Base-by-base conservation (phyloP, 768 basidiomycete species). In the Tephrocybe sp. region DNA sequence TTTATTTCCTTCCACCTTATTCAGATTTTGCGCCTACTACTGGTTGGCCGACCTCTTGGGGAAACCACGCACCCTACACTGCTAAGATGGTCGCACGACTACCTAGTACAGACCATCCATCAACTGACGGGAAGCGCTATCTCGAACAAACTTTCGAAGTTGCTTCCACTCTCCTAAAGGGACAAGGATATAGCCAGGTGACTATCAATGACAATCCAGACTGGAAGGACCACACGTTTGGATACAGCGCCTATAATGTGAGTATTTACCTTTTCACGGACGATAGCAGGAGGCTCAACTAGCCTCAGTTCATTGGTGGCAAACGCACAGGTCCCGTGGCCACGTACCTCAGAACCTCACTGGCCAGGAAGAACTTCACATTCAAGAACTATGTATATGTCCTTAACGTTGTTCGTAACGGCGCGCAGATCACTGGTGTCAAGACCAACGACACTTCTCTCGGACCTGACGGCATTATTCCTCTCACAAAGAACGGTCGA, bases 291-390 rank as follows among this genome's bases (percentile, higher is more conserved):
- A 24, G 10, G 25, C n/a, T 22, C 31, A 6, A 4, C 7, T 37
- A 27, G 3, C 29, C 34, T 3, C 44, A 75, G 73, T 76, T 74
- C 62, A 49, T 73, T 9, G 63, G 66, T 36, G 75, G 76, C n/a
- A 74, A 74, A 50, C 75, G 76, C 41, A 78, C 71, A 8, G 83
- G 82, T 0, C 78, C 81, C 7, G 78, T 83, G 15, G 75, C 77
- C 4, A 81, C 80, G 2, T 85, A 84, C 65, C 75, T 78, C 59
- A 72, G 76, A 48, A 77, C 81, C n/a, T 79, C 83, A 2, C 64
- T 66, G 45, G 67, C 70, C 10, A 75, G 83, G 18, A 59, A 65
- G 4, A 83, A 83, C 66, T 73, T 83, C 54, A 69, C 67, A 1
- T 74, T 75, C 66, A 74, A 68, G 56, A 69, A 75, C 42, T 73